These are phyloP conservation scores for Termitomyces sp. DNA, from an alignment of 768 basidiomycete genomes.

Conservation along the genomic window DNA sequence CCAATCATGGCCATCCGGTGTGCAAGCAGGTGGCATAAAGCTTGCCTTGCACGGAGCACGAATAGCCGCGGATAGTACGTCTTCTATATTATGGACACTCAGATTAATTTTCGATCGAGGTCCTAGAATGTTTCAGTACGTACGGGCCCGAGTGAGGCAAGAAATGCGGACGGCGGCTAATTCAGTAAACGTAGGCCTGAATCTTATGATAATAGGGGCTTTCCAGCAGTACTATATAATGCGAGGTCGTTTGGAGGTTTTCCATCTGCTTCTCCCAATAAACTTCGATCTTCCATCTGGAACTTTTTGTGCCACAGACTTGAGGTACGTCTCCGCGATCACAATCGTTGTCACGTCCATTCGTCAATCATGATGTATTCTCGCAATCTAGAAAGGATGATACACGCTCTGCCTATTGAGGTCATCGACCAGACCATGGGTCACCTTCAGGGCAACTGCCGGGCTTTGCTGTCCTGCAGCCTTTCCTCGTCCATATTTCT, in stretches of 20 bases:
- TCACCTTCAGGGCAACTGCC: constrained; percentile 22
- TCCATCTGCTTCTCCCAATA: neutral
- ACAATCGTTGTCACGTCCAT: neutral
- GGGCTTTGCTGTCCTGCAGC: constrained; percentile 23
- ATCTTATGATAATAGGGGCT: neutral
- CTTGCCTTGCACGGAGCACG: neutral
- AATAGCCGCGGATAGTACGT: no score
- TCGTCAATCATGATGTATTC: neutral
- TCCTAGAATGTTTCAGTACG: neutral
- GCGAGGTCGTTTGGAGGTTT: no score
- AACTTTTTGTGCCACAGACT: neutral
- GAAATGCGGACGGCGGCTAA: neutral
- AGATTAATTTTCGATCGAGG: neutral
- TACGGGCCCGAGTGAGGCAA: neutral
- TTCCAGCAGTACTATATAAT: neutral
- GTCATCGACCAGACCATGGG: constrained; percentile 25
- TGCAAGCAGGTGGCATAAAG: neutral
- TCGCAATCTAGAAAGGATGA: neutral
- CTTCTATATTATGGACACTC: neutral
- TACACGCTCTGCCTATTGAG: constrained; percentile 26
- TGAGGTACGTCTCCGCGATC: neutral
- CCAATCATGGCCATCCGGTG: neutral
- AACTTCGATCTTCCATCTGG: neutral
- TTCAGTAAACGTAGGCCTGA: neutral
- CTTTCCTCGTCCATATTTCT: constrained; percentile 23